phyloP scores from a whole-genome alignment of 208 protist species.

The Leishmania guyanensis region DNA sequence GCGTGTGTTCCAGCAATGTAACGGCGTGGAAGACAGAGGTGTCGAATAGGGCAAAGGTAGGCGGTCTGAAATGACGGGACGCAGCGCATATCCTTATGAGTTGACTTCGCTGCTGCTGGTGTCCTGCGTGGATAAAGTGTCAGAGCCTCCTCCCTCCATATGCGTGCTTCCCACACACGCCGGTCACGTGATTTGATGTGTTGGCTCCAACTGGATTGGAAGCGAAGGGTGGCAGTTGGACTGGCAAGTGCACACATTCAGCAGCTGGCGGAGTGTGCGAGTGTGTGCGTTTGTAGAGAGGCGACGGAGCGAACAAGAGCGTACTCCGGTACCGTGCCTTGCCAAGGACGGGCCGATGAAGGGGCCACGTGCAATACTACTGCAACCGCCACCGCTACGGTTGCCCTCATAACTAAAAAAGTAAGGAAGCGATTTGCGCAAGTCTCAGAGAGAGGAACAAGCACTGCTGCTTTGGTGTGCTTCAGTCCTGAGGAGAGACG shows the following conservation, averaged over 20 bases:
- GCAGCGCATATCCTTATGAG: slow-evolving; percentile 14
- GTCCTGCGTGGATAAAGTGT: background rate
- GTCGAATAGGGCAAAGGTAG: slow-evolving; percentile 5
- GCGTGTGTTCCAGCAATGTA: slow-evolving; percentile 3
- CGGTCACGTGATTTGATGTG: background rate
- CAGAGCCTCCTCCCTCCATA: background rate
- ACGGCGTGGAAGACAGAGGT: slow-evolving; percentile 8
- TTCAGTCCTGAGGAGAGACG: background rate
- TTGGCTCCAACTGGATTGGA: background rate
- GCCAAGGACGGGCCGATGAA: background rate
- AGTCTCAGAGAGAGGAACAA: background rate
- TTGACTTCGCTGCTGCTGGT: background rate
- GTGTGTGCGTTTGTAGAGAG: background rate
- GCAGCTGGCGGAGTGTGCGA: background rate
- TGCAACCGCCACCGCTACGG: background rate
- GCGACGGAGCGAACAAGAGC: background rate
- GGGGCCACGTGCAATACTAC: background rate
- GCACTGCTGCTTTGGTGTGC: background rate
- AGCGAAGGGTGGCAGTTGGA: background rate
- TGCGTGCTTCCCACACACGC: background rate
- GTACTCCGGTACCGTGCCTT: background rate
- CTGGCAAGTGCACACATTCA: background rate
- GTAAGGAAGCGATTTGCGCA: background rate
- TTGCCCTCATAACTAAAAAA: background rate
- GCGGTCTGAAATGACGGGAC: slow-evolving; percentile 7